Base-by-base conservation (phyloP, 2,329 filamentous ascomycete species). In the Pleomassaria siparia region DNA sequence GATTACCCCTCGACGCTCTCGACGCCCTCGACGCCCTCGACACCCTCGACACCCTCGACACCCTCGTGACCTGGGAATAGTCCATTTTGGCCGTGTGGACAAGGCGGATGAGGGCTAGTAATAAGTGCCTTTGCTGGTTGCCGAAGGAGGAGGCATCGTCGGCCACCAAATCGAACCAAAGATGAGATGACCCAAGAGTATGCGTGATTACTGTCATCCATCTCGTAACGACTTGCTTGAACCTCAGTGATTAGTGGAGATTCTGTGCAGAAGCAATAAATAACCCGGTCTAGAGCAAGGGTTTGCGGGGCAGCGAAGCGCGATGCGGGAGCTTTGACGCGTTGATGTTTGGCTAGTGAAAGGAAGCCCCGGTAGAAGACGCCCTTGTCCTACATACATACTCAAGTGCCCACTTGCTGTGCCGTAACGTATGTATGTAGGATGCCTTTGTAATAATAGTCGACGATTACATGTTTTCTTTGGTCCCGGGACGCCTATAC, bases 1-100 rank as follows among this genome's bases (percentile, higher is more conserved):
- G 62, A 59, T 53, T 49, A 39, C 43, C 33, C 32, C 25, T 46
- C 40, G 44, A 44, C 49, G 45, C 46, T 52, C 44, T 47, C 43
- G 32, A n/a, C n/a, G n/a, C n/a, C n/a, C n/a, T n/a, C n/a, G n/a
- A n/a, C n/a, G n/a, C n/a, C n/a, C n/a, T n/a, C n/a, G n/a, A n/a
- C n/a, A n/a, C n/a, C n/a, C n/a, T n/a, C n/a, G n/a, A n/a, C n/a
- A n/a, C n/a, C n/a, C n/a, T n/a, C n/a, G n/a, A n/a, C n/a, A n/a
- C n/a, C n/a, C n/a, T n/a, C n/a, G n/a, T n/a, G n/a, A n/a, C n/a
- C n/a, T n/a, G n/a, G n/a, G n/a, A n/a, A n/a, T n/a, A n/a, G n/a
- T n/a, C n/a, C n/a, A n/a, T n/a, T n/a, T n/a, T n/a, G n/a, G n/a
- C n/a, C n/a, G n/a, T n/a, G n/a, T n/a, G n/a, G n/a, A n/a, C n/a